Conservation (phyloP, 208 protist species). For the Trypanosoma congolense region DNA sequence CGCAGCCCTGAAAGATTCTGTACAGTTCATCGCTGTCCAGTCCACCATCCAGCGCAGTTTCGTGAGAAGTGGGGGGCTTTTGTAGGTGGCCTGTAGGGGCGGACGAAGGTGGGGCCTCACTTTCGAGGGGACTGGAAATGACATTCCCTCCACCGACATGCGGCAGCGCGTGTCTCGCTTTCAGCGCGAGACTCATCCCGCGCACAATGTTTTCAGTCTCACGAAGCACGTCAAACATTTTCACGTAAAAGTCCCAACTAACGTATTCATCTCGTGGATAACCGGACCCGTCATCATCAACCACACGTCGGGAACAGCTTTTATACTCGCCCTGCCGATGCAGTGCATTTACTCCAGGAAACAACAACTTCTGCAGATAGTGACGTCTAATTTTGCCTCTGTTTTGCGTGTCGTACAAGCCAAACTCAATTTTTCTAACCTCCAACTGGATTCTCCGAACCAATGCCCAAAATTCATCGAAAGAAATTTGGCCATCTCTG, state of each 20-base stretch:
- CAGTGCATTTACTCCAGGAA: too few species aligned
- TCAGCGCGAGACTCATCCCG: constrained; percentile 43
- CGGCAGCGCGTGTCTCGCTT: constrained; percentile 24
- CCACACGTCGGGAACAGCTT: too few species aligned
- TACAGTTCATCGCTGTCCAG: constrained; percentile 45
- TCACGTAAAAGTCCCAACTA: constrained; percentile 63
- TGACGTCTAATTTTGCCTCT: constrained; percentile 37
- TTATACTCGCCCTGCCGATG: too few species aligned
- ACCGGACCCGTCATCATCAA: neutral
- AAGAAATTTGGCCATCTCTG: constrained; percentile 18
- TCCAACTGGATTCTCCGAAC: constrained; percentile 58
- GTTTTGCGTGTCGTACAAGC: constrained; percentile 47
- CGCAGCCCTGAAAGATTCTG: constrained; percentile 30
- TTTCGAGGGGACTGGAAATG: neutral
- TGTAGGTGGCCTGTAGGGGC: neutral
- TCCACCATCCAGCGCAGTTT: constrained; percentile 6
- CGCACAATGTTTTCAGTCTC: constrained; percentile 43
- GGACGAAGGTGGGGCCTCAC: neutral
- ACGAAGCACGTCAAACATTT: constrained; percentile 58
- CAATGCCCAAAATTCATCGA: constrained; percentile 45
- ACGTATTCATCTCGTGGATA: constrained; percentile 12
- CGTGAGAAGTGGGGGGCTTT: neutral
- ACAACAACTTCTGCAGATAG: constrained; percentile 42
- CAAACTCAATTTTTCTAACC: constrained; percentile 59
- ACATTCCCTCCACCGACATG: neutral